These are phyloP conservation scores for Kwoniella bestiolae DNA, from an alignment of 768 basidiomycete genomes.

Conservation along the genomic window DNA sequence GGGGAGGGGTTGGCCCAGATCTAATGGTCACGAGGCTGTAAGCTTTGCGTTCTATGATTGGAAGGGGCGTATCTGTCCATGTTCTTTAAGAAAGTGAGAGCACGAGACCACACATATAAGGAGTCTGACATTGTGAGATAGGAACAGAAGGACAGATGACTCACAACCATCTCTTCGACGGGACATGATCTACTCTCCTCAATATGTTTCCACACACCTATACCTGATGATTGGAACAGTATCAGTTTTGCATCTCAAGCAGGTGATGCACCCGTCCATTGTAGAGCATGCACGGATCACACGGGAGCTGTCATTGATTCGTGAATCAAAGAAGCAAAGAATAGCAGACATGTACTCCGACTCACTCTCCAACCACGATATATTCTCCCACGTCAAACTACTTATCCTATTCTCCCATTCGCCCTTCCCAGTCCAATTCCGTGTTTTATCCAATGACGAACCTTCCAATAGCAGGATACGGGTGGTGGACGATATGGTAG, in stretches of 20 bases:
- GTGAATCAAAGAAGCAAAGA: too few relatives aligned
- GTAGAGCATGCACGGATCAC: too few relatives aligned
- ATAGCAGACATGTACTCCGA: not conserved
- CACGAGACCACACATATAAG: too few relatives aligned
- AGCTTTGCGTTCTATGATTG: too few relatives aligned
- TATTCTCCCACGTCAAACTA: conserved; percentile 57
- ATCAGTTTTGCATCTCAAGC: not conserved
- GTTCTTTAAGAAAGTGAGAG: too few relatives aligned
- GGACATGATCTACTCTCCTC: conserved; percentile 70
- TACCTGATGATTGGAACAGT: conserved; percentile 63
- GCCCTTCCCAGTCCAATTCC: conserved; percentile 65
- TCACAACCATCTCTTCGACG: conserved; percentile 83
- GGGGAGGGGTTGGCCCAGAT: conserved; percentile 68
- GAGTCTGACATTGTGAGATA: not conserved
- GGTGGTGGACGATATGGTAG: conserved; percentile 63
- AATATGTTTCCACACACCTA: conserved; percentile 82
- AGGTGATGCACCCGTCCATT: too few relatives aligned
- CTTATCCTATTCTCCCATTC: conserved; percentile 58
- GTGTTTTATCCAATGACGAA: conserved; percentile 70
- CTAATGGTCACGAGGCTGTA: conserved; percentile 53
- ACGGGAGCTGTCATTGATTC: too few relatives aligned
- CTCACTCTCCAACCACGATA: conserved; percentile 56
- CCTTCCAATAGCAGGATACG: conserved; percentile 80
- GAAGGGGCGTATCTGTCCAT: too few relatives aligned
- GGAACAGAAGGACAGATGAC: conserved; percentile 22